Base-by-base conservation (phyloP, 345 rosid species). In the Toxicodendron radicans region DNA sequence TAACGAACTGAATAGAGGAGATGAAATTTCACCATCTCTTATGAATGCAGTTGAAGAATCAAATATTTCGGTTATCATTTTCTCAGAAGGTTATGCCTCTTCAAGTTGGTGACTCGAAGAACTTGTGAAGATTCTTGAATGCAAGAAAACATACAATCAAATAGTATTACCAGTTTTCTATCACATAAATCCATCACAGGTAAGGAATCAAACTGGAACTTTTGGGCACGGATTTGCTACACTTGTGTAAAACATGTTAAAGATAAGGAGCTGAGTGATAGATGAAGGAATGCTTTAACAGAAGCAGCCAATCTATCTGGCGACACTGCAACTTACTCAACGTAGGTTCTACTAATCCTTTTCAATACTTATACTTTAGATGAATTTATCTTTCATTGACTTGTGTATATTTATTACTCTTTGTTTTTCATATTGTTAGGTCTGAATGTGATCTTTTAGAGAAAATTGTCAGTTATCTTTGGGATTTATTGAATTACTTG, bases 381-480 rank as follows among this genome's bases (percentile, higher is more conserved):
- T 38, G 5, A 38, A 6, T 5, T 38, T 6, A 38, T 4, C 7
- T 38, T 38, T 38, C 43, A 6, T 49, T 49, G 7, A 0, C 3
- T 13, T 14, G 3, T 13, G 4, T 13, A 13, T 51, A 11, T 51
- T 17, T 14, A 14, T 51, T 16, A 2, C 11, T 51, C 2, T 12
- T 60, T 30, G 3, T 27, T 4, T 45, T 43, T 48, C 27, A 24
- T 24, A 24, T 24, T 24, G 27, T 43, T 18, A 85, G 86, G 80
- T 68, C 49, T 24, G 84, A 82, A 64, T 76, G 82, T 1, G 69
- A 52, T 49, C 79, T 85, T 18, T 71, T 79, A 17, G 82, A 82
- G 18, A 72, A 38, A 38, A 7, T 38, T 38, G 43, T 38, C 7
- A 6, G 1, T 4, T 7, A 38, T 38, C 5, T 38, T 24, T 24